Conservation (phyloP, 2,329 filamentous ascomycete species). For the Alternaria consortialis region DNA sequence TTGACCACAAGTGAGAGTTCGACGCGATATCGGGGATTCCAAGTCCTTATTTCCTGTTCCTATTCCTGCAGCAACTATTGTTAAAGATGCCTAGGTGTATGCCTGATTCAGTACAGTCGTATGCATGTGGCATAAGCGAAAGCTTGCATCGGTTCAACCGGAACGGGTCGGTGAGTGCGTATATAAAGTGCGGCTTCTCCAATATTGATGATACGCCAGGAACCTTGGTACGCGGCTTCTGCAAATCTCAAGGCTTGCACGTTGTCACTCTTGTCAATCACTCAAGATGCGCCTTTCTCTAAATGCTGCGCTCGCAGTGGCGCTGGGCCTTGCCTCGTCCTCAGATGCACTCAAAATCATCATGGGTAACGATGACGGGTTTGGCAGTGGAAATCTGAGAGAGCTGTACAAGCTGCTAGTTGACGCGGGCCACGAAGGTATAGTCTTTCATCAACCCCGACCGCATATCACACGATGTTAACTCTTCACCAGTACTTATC, state of each 20-base stretch:
- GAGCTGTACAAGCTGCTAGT: constrained; percentile 45
- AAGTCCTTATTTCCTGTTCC: background rate
- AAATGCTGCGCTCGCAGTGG: constrained; percentile 24
- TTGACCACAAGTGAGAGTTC: constrained; percentile 7
- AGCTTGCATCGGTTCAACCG: background rate
- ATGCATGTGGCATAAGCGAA: background rate
- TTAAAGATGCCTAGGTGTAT: background rate
- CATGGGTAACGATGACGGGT: constrained; percentile 54
- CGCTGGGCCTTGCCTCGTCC: constrained; percentile 26
- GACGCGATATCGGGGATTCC: constrained; percentile 11
- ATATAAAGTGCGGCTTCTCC: background rate
- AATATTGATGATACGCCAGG: background rate
- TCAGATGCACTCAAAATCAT: constrained; percentile 46
- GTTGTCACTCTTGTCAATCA: background rate
- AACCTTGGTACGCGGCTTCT: constrained; percentile 2
- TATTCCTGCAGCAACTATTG: constrained; percentile 16
- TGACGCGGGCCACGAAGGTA: constrained; percentile 40
- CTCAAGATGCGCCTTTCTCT: constrained; percentile 26
- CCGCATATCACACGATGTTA: background rate
- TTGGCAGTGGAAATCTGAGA: constrained; percentile 48
- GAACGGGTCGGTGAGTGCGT: background rate
- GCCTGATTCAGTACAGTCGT: background rate
- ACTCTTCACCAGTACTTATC: constrained; percentile 46
- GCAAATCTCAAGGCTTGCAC: background rate
- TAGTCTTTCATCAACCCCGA: background rate